These are phyloP conservation scores for Artemisia tridentata DNA, from an alignment of 129 eudicot species.

Conservation along the genomic window DNA sequence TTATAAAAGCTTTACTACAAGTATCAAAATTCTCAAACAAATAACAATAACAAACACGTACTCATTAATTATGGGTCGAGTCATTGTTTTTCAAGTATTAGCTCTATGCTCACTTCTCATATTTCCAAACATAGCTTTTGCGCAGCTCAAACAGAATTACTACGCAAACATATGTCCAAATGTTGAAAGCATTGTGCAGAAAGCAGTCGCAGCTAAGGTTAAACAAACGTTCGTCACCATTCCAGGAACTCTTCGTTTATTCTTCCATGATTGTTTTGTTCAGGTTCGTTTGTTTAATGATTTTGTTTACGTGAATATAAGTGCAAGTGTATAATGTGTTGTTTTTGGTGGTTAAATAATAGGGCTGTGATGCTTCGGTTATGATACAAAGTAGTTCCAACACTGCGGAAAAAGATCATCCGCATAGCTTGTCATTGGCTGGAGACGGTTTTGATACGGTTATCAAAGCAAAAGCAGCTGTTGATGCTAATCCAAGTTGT, in stretches of 20 bases:
- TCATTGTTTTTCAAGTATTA: conserved; percentile 26
- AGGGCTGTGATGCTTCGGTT: conserved; percentile 96
- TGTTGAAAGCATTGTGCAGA: conserved; percentile 62
- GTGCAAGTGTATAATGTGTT: not conserved
- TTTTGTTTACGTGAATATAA: too few relatives aligned
- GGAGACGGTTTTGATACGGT: conserved; percentile 89
- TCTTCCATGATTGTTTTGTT: conserved; percentile 90
- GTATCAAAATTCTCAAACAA: not conserved
- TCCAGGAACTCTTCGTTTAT: conserved; percentile 74
- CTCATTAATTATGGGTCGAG: conserved; percentile 38
- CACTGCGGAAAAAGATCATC: conserved; percentile 75
- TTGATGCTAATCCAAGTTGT: conserved; percentile 61
- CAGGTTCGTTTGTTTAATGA: conserved; percentile 36
- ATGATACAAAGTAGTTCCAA: conserved; percentile 44
- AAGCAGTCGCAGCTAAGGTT: conserved; percentile 49
- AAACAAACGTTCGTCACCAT: conserved; percentile 65
- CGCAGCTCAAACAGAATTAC: conserved; percentile 58
- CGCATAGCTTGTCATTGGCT: conserved; percentile 66
- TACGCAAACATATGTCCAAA: conserved; percentile 74
- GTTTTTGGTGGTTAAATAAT: not conserved
- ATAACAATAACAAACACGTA: not conserved
- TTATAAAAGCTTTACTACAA: conserved; percentile 20
- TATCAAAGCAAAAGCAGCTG: conserved; percentile 75
- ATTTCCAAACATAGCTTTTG: conserved; percentile 34
- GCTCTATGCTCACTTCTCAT: conserved; percentile 32